Conservation (phyloP, 2,329 filamentous ascomycete genomes). For the Aspergillus sp. region DNA sequence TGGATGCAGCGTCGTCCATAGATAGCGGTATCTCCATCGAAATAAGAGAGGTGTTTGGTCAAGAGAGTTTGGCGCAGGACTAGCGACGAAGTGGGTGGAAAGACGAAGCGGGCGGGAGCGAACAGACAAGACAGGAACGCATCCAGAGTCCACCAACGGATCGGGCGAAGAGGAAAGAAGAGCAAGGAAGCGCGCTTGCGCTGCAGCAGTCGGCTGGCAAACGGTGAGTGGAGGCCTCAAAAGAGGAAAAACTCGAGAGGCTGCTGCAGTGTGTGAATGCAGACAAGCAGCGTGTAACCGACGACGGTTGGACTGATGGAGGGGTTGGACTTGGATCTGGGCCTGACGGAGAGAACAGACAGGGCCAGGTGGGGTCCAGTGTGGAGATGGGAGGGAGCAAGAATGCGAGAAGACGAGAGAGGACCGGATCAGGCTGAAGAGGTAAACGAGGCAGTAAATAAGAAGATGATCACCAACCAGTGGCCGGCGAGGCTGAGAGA, state of each 20-base stretch:
- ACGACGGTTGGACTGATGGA: slow-evolving; percentile 12
- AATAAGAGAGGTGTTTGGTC: slow-evolving; percentile 18
- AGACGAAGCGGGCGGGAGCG: slow-evolving; percentile 9
- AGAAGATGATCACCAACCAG: background rate
- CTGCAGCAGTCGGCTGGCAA: slow-evolving; percentile 19
- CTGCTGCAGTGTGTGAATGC: slow-evolving; percentile 18
- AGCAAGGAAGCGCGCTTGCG: slow-evolving; percentile 12
- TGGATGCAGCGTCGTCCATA: slow-evolving; percentile 26
- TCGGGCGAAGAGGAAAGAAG: slow-evolving; percentile 11
- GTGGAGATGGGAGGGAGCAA: slow-evolving; percentile 14
- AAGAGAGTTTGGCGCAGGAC: slow-evolving; percentile 9
- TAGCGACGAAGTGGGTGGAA: slow-evolving; percentile 14
- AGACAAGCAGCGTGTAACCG: slow-evolving; percentile 17
- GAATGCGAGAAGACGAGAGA: background rate
- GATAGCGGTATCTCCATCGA: slow-evolving; percentile 38
- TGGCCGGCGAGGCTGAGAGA: background rate
- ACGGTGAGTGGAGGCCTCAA: slow-evolving; percentile 22
- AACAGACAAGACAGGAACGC: slow-evolving; percentile 9
- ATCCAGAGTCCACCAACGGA: slow-evolving; percentile 15
- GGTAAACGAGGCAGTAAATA: background rate
- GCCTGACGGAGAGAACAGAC: slow-evolving; percentile 18
- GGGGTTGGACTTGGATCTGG: slow-evolving; percentile 5
- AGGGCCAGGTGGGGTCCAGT: slow-evolving; percentile 15
- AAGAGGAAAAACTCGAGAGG: slow-evolving; percentile 15
- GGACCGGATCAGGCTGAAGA: slow-evolving; percentile 1